A percentile compares a stretch with the other conserved stretches of the same genome.
phyloP scores from a whole-genome alignment of 179 eudicot species.

The Corrigiola litoralis region DNA sequence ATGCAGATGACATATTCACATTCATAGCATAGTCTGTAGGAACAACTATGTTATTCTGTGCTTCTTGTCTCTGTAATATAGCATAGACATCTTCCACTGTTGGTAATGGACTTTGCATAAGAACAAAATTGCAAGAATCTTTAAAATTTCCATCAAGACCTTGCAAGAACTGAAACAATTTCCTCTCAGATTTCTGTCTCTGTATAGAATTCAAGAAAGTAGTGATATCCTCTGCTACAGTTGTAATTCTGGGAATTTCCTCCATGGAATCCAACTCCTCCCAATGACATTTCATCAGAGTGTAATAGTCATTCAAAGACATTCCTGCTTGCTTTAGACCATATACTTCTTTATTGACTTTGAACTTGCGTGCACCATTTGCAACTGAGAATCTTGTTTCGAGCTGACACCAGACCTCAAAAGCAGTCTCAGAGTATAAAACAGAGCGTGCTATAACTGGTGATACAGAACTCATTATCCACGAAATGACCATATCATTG shows the following conservation, averaged over 20 bases:
- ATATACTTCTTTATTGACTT: neutral
- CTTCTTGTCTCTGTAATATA: neutral
- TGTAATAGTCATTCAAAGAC: neutral
- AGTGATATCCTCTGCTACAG: neutral
- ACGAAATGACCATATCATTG: neutral
- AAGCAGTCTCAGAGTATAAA: neutral
- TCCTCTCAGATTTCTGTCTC: neutral
- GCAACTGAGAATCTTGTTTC: neutral
- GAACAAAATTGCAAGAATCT: neutral
- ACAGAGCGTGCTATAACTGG: neutral
- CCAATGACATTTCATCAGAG: neutral
- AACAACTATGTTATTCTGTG: too few relatives aligned
- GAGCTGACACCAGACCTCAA: neutral
- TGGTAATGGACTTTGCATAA: neutral
- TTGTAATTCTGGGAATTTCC: neutral
- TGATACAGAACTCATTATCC: neutral
- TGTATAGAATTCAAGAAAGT: neutral
- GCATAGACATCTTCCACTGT: neutral
- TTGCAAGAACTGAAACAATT: neutral
- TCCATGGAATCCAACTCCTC: neutral
- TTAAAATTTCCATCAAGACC: neutral
- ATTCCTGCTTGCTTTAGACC: neutral
- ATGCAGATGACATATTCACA: too few relatives aligned
- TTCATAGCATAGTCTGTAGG: too few relatives aligned
- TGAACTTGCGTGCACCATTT: neutral